Evolutionary conservation across 2,329 filamentous ascomycete genomes (phyloP), one percentile per base, ranked within the genome.

Genomic region (Coniochaeta sp.): DNA sequence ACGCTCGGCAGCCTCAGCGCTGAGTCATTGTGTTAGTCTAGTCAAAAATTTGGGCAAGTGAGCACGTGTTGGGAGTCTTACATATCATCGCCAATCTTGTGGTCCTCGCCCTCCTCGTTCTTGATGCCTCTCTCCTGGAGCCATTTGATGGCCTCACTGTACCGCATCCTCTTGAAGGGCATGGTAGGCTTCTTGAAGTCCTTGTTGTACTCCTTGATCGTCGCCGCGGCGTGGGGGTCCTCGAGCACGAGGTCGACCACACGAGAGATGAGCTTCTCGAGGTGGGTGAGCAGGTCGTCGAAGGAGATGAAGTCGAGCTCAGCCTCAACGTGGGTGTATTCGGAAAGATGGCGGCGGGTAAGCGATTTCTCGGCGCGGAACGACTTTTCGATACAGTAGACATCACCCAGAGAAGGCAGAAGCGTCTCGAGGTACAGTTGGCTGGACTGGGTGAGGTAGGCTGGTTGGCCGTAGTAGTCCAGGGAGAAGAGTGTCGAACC

Each of bases 381-480:
- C 2, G 92, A 97, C 70, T 96, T 96, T 71, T 96, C 91, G 63
- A 99, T 92, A 67, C 92, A 97, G 80, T 95, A 99, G 50, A 96
- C 91, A 67, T 96, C 89, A 60, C 94, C 94, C 63, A 97, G 79
- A 49, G 87, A 89, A 10, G 92, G 90, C 28, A 99, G 76, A 58
- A 86, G 90, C 28, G 94, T 99, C 77, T 99, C 94, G 53, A 99
- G 87, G 72, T 99, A 99, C 51, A 99, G 83, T 72, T 99, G 94
- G 30, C 89, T 95, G 3, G 91, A 96, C 73, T 99, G 94, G 4
- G 94, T 97, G 56, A 99, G 83, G 75, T 91, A 99, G 54, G 94
- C 88, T 60, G 86, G 81, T 71, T 96, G 84, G 61, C 81, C 83
- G 53, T 69, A 70, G 60, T 70, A 70, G 46, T 66, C 64, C 63